Evolutionary conservation across 495 filamentous ascomycete genomes (phyloP).

Genomic region (Aspergillus egyptiacus): DNA sequence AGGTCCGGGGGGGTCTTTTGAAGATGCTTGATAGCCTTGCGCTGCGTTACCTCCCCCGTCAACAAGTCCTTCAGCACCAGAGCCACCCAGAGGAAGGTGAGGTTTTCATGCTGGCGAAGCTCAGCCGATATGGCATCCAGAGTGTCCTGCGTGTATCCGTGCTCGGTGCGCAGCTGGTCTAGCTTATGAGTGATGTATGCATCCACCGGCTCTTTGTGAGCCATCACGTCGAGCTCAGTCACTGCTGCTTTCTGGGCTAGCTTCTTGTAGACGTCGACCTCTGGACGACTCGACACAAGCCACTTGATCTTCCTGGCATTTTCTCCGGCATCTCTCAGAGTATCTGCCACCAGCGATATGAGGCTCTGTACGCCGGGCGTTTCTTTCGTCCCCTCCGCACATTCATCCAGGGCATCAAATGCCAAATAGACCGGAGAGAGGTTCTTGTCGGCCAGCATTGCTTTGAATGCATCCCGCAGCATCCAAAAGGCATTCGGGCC

Average conservation of each 20-base stretch:
- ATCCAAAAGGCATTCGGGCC: too few relatives aligned
- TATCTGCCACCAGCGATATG: too few relatives aligned
- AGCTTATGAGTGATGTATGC: background rate
- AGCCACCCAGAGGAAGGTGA: too few relatives aligned
- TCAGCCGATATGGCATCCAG: too few relatives aligned
- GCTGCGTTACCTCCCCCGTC: too few relatives aligned
- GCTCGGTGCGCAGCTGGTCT: too few relatives aligned
- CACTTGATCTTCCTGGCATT: background rate
- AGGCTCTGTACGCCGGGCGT: background rate
- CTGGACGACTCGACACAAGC: background rate
- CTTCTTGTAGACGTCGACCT: background rate
- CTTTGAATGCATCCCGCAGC: background rate
- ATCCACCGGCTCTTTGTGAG: background rate
- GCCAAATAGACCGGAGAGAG: background rate
- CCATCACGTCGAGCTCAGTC: background rate
- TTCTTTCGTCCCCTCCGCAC: background rate
- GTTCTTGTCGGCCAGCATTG: background rate
- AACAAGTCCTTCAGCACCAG: too few relatives aligned
- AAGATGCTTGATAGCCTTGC: background rate
- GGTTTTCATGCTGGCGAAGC: too few relatives aligned
- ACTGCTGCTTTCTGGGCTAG: background rate
- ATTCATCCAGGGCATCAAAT: conserved; percentile 7
- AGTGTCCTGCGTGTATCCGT: too few relatives aligned
- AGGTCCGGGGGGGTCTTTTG: background rate
- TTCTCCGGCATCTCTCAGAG: background rate